Conservation (phyloP, 345 rosid species). For the Murraya koenigii region DNA sequence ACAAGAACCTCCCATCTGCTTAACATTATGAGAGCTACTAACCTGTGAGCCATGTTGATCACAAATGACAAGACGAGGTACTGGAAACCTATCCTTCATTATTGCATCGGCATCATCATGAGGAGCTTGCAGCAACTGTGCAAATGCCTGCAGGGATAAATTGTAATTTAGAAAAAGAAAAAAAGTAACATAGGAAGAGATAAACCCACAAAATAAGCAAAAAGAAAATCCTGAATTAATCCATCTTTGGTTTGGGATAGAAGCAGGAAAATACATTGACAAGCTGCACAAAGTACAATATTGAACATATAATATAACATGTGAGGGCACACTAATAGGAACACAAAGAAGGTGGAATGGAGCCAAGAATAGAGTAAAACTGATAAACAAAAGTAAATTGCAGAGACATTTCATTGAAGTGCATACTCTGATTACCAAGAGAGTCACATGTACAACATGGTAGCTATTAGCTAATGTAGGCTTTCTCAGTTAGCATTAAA, state of each 20-base stretch:
- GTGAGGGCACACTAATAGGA: background rate
- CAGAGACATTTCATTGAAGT: background rate
- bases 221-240: background rate
- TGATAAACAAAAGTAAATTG: background rate
- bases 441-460: background rate
- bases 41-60: constrained; percentile 99
- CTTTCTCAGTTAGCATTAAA: background rate
- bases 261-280: background rate
- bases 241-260: background rate
- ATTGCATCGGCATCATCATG: constrained; percentile 55
- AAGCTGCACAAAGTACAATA: background rate
- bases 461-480: background rate
- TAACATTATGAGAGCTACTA: constrained; percentile 11
- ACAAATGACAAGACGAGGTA: constrained; percentile 84
- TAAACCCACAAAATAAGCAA: background rate
- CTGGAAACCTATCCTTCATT: constrained; percentile 85
- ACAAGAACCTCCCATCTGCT: background rate
- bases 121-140: constrained; percentile 75
- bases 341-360: background rate
- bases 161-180: background rate
- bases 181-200: background rate
- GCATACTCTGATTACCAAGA: background rate
- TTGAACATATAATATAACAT: background rate
- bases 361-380: background rate
- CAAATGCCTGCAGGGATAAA: constrained; percentile 57